Base-by-base conservation (phyloP, 2,329 filamentous ascomycete genomes). In the Raffaelea arxii region DNA sequence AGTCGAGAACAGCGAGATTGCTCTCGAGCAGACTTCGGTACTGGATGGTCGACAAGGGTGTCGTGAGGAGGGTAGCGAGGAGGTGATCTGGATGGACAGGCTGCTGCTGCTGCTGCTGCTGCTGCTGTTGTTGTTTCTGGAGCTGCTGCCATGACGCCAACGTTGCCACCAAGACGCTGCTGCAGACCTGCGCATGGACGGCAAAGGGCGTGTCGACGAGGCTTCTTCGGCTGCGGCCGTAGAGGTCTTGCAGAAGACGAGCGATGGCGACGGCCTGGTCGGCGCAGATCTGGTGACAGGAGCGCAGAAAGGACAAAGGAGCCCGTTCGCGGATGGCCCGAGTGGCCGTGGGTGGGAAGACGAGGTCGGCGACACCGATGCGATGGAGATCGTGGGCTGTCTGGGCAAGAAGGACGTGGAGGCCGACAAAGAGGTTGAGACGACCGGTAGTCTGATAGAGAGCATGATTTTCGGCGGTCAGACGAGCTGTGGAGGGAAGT, bases 281-380 rank as follows among this genome's bases (percentile, higher is more conserved):
- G 41, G 40, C 46, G 46, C 49, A 51, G 37, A 44, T 43, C 14
- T 22, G 40, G 37, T 51, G 49, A 41, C 49, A 51, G 21, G 37
- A 36, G 1, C 36, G 14, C 10, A 51, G 14, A n/a, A 51, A 51
- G 3, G 12, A 43, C 4, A 40, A 27, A 4, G 49, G 49, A 5
- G 46, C 49, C 18, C 49, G 27, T 12, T 43, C 18, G 41, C 49
- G 49, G 30, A 51, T 51, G 46, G 46, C 46, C 4, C 19, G 41
- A 3, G 49, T 51, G 11, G 49, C 49, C n/a, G 42, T 46, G 49
- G 43, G 43, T 14, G 49, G 49, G 37, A 46, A 51, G 19, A 51
- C 49, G 41, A 51, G 49, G 36, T 49, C 46, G 21, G 38, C 46
- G 4, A 51, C 49, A 18, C 49, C 46, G 27, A 51, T 41, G 11